Evolutionary conservation across 805 yeast genomes (phyloP).

Genomic region (Candida rishiriensis): DNA sequence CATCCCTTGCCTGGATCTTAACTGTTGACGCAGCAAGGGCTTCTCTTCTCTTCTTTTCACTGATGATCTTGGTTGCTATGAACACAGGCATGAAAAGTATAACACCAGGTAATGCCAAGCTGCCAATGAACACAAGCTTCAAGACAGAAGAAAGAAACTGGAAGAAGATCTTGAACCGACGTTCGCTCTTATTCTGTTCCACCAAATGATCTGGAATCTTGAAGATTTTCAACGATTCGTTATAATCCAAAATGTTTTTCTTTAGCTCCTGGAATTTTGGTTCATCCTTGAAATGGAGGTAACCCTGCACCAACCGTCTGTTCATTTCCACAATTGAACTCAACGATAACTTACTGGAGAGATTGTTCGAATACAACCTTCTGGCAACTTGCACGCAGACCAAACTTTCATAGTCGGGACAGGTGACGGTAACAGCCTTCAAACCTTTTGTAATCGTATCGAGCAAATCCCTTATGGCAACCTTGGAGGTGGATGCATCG

Average conservation of each 20-base stretch:
- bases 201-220: slow-evolving; percentile 57
- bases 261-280: slow-evolving; percentile 61
- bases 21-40: slow-evolving; percentile 88
- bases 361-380: slow-evolving; percentile 76
- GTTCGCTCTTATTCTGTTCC: slow-evolving; percentile 36
- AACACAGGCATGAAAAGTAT: slow-evolving; percentile 86
- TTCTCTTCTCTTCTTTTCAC: slow-evolving; percentile 63
- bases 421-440: slow-evolving; percentile 80
- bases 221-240: slow-evolving; percentile 47
- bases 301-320: slow-evolving; percentile 80
- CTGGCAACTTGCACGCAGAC: slow-evolving; percentile 90
- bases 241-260: slow-evolving; percentile 63
- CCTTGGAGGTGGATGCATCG: slow-evolving; percentile 55
- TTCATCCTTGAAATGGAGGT: slow-evolving; percentile 64
- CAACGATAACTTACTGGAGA: slow-evolving; percentile 66
- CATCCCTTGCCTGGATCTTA: slow-evolving; percentile 88
- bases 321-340: slow-evolving; percentile 88
- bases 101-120: slow-evolving; percentile 83
- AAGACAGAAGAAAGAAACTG: slow-evolving; percentile 26
- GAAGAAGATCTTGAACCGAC: slow-evolving; percentile 18
- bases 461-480: slow-evolving; percentile 68
- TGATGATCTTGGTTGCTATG: slow-evolving; percentile 67
- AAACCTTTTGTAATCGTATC: slow-evolving; percentile 69
- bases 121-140: slow-evolving; percentile 50
- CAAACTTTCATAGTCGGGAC: slow-evolving; percentile 84